phyloP scores from a whole-genome alignment of 768 basidiomycete species.

The Mycena maculata region DNA sequence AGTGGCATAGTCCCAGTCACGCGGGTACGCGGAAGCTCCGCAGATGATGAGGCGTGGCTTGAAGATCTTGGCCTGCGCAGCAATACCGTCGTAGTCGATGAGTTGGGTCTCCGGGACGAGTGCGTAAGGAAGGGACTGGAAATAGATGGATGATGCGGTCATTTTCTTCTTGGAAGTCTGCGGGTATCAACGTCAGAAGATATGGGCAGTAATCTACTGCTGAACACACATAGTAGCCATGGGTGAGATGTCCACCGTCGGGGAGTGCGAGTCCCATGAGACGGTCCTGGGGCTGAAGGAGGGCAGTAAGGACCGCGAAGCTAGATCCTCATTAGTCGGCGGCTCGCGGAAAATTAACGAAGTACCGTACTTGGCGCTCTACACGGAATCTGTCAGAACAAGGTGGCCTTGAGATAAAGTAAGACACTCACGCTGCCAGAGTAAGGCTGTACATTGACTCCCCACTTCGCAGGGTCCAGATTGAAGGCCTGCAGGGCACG shows the following conservation, averaged over 20 bases:
- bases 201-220: conserved; percentile 5
- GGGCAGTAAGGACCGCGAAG: conserved; percentile 96
- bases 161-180: conserved; percentile 99
- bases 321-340: conserved; percentile 52
- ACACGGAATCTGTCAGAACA: conserved; percentile 33
- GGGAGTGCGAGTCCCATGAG: conserved; percentile 99
- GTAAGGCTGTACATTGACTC: conserved; percentile 99
- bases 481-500: conserved; percentile 96
- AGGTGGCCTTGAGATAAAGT: conserved; percentile 1
- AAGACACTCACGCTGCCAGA: conserved; percentile 80
- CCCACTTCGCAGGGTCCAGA: conserved; percentile 93
- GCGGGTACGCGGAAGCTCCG: conserved; percentile 97
- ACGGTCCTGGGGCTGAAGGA: conserved; percentile 96
- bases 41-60: conserved; percentile 96
- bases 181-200: conserved; percentile 20
- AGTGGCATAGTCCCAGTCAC: conserved; percentile 95
- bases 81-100: conserved; percentile 87
- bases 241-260: conserved; percentile 96
- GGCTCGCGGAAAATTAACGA: not conserved
- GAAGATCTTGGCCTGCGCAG: conserved; percentile 91
- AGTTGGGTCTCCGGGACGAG: conserved; percentile 86
- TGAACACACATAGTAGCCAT: conserved; percentile 89
- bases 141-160: conserved; percentile 99
- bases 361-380: conserved; percentile 87
- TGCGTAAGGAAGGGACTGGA: conserved; percentile 96